phyloP scores from a whole-genome alignment of 164 flowering plant species.

The Dillenia suffruticosa region DNA sequence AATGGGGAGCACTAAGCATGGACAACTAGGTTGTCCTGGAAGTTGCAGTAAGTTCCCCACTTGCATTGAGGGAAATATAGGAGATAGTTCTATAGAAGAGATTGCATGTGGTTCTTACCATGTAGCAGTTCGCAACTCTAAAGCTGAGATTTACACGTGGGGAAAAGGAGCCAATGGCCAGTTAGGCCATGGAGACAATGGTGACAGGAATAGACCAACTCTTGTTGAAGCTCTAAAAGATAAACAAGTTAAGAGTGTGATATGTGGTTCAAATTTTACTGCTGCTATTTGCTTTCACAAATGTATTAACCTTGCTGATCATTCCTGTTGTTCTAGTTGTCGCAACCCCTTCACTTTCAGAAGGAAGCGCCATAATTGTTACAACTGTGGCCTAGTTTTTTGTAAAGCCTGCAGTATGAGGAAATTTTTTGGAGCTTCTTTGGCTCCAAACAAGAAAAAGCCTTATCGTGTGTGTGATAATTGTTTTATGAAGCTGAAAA shows the following conservation, averaged over 20 bases:
- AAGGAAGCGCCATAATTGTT: slow-evolving; percentile 62
- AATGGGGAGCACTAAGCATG: slow-evolving; percentile 59
- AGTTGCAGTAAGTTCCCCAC: slow-evolving; percentile 42
- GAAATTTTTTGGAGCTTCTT: slow-evolving; percentile 45
- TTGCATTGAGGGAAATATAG: slow-evolving; percentile 58
- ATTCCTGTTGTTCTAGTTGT: slow-evolving; percentile 53
- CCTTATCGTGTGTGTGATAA: slow-evolving; percentile 61
- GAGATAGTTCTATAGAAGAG: slow-evolving; percentile 43
- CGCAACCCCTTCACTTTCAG: slow-evolving; percentile 49
- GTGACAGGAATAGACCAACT: slow-evolving; percentile 48
- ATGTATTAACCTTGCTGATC: slow-evolving; percentile 47
- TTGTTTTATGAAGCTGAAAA: slow-evolving; percentile 38
- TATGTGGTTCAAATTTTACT: slow-evolving; percentile 58
- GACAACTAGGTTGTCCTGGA: slow-evolving; percentile 58
- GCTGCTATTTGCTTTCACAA: slow-evolving; percentile 60
- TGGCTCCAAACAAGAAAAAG: slow-evolving; percentile 51
- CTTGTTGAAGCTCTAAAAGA: slow-evolving; percentile 57
- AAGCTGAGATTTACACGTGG: slow-evolving; percentile 59
- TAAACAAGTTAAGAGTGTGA: slow-evolving; percentile 42
- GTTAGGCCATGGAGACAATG: slow-evolving; percentile 54
- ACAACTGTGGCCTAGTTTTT: slow-evolving; percentile 60
- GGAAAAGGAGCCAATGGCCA: slow-evolving; percentile 66
- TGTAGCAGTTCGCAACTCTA: slow-evolving; percentile 51
- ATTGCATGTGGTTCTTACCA: slow-evolving; percentile 63
- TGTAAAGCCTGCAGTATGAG: slow-evolving; percentile 59